Percentiles rank a stretch among this genome's conserved stretches.
Conservation (phyloP, 768 basidiomycete species). For the button mushroom (Agaricus bisporus) region DNA sequence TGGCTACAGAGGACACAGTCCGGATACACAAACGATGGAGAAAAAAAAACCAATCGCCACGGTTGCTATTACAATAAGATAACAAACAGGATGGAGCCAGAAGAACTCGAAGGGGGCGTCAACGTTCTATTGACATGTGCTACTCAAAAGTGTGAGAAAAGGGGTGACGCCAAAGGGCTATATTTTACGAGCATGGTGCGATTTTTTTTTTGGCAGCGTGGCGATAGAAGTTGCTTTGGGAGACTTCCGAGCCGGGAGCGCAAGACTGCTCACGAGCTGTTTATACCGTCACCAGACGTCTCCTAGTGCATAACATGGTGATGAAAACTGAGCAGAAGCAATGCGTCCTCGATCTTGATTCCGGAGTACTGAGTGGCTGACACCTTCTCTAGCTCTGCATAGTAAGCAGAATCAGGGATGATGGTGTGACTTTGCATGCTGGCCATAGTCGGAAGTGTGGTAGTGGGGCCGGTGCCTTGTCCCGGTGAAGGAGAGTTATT, state of each 20-base stretch:
- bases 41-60: background rate
- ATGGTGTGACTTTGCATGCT: constrained; percentile 1
- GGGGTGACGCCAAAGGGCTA: too few relatives aligned
- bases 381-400: constrained; percentile 43
- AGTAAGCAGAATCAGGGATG: constrained; percentile 31
- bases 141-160: too few relatives aligned
- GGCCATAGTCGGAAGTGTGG: constrained; percentile 22
- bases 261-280: background rate
- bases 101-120: background rate
- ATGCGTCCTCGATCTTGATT: constrained; percentile 68
- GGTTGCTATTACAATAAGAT: background rate
- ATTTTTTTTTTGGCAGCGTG: background rate
- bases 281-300: background rate
- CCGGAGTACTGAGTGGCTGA: constrained; percentile 38
- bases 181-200: too few relatives aligned
- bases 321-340: constrained; percentile 70
- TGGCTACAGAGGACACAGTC: background rate
- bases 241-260: background rate
- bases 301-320: constrained; percentile 30
- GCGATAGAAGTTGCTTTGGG: background rate
- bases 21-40: background rate
- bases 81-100: background rate
- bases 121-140: too few relatives aligned
- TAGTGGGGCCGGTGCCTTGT: constrained; percentile 11
- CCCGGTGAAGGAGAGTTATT: constrained; percentile 34